Base-by-base conservation (phyloP, 345 rosid genomes). In the Mallotus nudiflorus region DNA sequence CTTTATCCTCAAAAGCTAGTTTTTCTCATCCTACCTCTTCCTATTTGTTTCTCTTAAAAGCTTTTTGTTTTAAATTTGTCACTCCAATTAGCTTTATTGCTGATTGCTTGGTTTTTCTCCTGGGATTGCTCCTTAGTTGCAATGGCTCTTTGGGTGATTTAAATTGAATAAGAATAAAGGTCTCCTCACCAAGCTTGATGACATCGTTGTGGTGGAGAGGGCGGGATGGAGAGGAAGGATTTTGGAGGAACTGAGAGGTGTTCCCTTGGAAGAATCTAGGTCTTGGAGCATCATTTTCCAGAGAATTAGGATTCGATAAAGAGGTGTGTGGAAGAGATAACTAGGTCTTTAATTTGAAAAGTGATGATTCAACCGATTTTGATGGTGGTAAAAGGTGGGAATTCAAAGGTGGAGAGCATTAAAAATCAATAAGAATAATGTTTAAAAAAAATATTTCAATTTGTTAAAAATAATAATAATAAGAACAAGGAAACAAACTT, bases 261-360 rank as follows among this genome's bases (percentile, higher is more conserved):
- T 92, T 27, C 99, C 99, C 54, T 95, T 95, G 62, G 97, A 95
- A 68, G 97, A 95, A 25, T 80, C 88, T 6, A 90, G 86, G 70
- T 94, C 97, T 39, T 66, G 80, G 70, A 91, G 53, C 62, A 74
- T 49, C 99, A 95, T 48, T 83, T 84, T 1, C 85, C 4, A 4
- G 46, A 9, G 11, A 12, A 91, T 28, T 66, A 81, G 39, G 80
- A 82, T 16, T 40, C 86, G 78, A 94, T 86, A 0, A 71, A 16
- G 29, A 91, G 82, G 79, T 94, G 98, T 73, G 88, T 90, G 29
- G 95, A 81, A 67, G 96, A 91, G 81, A 91, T 80, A 48, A 93
- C 98, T n/a, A 68, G 79, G 77, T 91, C 96, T 62, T 87, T 88
- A 71, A 94, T 71, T 13, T 83, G 14, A 46, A 91, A 66, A 28